These are phyloP conservation scores for Aspergillus costaricaensis DNA, from an alignment of 2,329 filamentous ascomycete genomes.

Conservation along the genomic window DNA sequence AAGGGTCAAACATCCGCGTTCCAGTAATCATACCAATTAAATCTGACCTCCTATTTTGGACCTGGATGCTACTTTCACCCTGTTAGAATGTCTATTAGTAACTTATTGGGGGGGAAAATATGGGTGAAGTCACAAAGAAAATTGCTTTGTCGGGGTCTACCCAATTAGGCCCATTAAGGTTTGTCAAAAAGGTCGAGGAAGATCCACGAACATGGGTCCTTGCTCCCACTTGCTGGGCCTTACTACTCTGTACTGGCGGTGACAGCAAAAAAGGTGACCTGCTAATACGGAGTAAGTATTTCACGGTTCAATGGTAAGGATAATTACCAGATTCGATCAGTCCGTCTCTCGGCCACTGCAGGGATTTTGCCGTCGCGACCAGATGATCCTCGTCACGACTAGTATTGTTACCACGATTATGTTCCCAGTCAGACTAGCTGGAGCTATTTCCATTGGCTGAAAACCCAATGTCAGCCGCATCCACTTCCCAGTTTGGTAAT, in stretches of 20 bases:
- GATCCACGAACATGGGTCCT: neutral
- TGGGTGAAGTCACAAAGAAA: neutral
- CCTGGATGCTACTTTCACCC: no score
- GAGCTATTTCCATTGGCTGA: neutral
- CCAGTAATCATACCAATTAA: neutral
- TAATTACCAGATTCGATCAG: neutral
- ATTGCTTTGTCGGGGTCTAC: neutral
- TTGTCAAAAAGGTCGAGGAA: constrained; percentile 1
- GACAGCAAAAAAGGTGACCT: no score
- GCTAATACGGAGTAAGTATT: no score
- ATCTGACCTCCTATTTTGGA: neutral
- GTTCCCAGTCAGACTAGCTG: neutral
- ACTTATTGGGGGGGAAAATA: neutral
- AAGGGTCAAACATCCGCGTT: neutral
- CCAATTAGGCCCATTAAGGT: neutral
- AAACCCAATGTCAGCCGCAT: no score
- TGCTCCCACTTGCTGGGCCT: neutral
- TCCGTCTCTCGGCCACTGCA: neutral
- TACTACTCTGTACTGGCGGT: no score
- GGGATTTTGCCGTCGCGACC: neutral
- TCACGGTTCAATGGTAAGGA: neutral
- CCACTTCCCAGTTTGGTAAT: neutral
- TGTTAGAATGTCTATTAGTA: no score
- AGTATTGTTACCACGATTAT: neutral
- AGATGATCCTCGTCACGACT: neutral